phyloP scores from a whole-genome alignment of 2,329 filamentous ascomycete species.

The Eutypella sp. region DNA sequence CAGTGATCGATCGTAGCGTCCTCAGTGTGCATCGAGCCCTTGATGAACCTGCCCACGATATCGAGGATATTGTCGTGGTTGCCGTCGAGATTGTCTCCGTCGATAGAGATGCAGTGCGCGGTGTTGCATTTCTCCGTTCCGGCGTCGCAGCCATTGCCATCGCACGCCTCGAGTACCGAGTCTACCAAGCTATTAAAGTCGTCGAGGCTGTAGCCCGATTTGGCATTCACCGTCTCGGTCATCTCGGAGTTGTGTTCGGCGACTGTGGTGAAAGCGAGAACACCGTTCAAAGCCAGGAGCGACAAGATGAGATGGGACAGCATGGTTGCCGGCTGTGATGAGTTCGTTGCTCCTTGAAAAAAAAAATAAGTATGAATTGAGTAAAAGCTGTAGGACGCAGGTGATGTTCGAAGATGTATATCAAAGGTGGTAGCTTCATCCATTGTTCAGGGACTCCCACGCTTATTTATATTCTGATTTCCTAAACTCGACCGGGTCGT shows the following conservation, averaged over 20 bases:
- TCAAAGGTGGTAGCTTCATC: not conserved
- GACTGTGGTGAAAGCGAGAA: constrained; percentile 4
- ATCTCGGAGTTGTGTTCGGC: constrained; percentile 5
- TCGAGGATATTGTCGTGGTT: constrained; percentile 6
- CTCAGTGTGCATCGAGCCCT: constrained; percentile 5
- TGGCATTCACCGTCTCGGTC: constrained; percentile 3
- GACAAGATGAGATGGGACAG: not conserved
- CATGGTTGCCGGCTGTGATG: constrained; percentile 1
- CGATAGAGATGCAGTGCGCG: constrained; percentile 7
- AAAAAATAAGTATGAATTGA: not conserved
- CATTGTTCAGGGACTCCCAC: not conserved
- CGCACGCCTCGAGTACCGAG: constrained; percentile 6
- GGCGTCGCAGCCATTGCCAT: constrained; percentile 7
- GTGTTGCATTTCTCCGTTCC: constrained; percentile 5
- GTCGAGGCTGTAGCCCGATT: constrained; percentile 4
- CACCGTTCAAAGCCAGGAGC: constrained; percentile 5
- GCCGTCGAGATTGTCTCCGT: constrained; percentile 6
- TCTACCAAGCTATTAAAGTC: constrained; percentile 7
- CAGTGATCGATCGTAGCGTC: constrained; percentile 5
- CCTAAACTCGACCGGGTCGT: not conserved
- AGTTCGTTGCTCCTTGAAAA: not conserved
- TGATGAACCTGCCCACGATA: constrained; percentile 5
- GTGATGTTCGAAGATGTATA: not conserved
- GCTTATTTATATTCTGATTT: constrained; percentile 1
- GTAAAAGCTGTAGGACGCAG: not conserved